These are phyloP conservation scores for Apiotrichum sp. DNA, from an alignment of 1,284 basidiomycete species.

Conservation along the genomic window DNA sequence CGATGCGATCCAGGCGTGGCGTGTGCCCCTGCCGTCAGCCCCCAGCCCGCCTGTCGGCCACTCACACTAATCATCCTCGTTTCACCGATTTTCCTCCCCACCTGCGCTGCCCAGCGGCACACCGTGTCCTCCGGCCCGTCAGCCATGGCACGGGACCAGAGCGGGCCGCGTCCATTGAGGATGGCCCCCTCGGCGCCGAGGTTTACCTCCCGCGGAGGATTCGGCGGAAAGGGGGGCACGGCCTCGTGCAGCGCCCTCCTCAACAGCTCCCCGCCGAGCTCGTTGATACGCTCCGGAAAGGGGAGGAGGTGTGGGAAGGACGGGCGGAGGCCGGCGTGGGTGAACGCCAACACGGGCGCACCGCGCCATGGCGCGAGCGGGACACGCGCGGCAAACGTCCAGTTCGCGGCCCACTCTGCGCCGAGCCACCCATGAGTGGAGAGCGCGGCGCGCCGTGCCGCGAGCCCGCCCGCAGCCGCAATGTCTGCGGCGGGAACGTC, in stretches of 20 bases:
- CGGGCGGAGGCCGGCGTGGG: slow-evolving; percentile 77
- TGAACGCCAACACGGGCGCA: slow-evolving; percentile 67
- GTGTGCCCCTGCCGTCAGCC: no score
- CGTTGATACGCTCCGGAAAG: slow-evolving; percentile 77
- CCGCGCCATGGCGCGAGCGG: slow-evolving; percentile 66
- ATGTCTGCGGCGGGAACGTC: slow-evolving; percentile 77
- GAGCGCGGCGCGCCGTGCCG: slow-evolving; percentile 61
- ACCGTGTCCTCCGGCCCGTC: slow-evolving; percentile 56
- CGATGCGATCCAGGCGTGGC: no score
- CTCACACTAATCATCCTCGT: slow-evolving; percentile 68
- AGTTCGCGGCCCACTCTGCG: slow-evolving; percentile 75
- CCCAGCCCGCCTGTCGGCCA: background rate
- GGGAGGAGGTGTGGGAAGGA: slow-evolving; percentile 64
- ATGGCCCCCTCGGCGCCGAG: slow-evolving; percentile 60
- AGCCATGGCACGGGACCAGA: slow-evolving; percentile 81
- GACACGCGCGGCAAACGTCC: slow-evolving; percentile 72
- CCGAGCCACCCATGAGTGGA: slow-evolving; percentile 71
- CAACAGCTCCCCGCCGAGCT: slow-evolving; percentile 63
- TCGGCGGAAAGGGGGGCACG: slow-evolving; percentile 74
- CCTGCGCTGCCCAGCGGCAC: slow-evolving; percentile 63
- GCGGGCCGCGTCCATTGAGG: slow-evolving; percentile 68
- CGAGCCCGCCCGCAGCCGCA: slow-evolving; percentile 64
- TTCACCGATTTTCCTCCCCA: slow-evolving; percentile 66
- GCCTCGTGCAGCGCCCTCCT: slow-evolving; percentile 51
- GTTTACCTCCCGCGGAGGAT: slow-evolving; percentile 70